phyloP scores from a whole-genome alignment of 257 asterid genomes.

The Capsicum rhomboideum region DNA sequence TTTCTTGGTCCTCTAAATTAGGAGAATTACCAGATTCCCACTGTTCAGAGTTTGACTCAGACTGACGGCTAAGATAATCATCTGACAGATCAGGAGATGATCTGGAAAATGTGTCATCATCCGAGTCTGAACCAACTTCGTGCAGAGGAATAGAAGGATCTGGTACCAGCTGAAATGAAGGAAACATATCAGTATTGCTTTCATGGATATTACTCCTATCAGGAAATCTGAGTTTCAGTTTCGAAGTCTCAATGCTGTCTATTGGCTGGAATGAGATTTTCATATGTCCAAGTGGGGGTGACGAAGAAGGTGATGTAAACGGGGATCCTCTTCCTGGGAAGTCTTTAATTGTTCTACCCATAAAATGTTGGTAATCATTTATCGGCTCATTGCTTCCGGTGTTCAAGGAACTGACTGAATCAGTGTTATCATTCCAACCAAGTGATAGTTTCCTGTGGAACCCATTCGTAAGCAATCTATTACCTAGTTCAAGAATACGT shows the following conservation, averaged over 20 bases:
- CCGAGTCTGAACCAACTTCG: constrained; percentile 62
- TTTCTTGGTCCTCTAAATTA: constrained; percentile 48
- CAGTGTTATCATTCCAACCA: constrained; percentile 22
- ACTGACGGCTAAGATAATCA: constrained; percentile 57
- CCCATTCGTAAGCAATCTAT: constrained; percentile 46
- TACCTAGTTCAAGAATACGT: constrained; percentile 48
- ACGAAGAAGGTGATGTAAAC: constrained; percentile 55
- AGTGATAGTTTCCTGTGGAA: constrained; percentile 37
- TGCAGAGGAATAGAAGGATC: constrained; percentile 42
- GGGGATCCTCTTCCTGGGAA: constrained; percentile 42
- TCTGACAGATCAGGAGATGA: constrained; percentile 75
- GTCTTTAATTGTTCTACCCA: constrained; percentile 23
- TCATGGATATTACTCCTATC: constrained; percentile 37
- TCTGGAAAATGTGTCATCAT: constrained; percentile 77
- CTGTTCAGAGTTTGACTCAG: constrained; percentile 73
- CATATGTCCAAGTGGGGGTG: constrained; percentile 96
- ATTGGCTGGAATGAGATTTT: constrained; percentile 85
- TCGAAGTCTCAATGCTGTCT: constrained; percentile 52
- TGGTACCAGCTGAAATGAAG: constrained; percentile 96
- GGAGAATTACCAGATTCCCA: constrained; percentile 82
- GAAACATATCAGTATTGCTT: constrained; percentile 45
- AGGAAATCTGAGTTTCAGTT: constrained; percentile 72
- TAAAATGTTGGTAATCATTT: constrained; percentile 17
- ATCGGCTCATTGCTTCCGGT: constrained; percentile 26
- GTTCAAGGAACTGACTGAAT: constrained; percentile 19